phyloP scores from a whole-genome alignment of 352 stramenopile species.

The Pythium angustatum region DNA sequence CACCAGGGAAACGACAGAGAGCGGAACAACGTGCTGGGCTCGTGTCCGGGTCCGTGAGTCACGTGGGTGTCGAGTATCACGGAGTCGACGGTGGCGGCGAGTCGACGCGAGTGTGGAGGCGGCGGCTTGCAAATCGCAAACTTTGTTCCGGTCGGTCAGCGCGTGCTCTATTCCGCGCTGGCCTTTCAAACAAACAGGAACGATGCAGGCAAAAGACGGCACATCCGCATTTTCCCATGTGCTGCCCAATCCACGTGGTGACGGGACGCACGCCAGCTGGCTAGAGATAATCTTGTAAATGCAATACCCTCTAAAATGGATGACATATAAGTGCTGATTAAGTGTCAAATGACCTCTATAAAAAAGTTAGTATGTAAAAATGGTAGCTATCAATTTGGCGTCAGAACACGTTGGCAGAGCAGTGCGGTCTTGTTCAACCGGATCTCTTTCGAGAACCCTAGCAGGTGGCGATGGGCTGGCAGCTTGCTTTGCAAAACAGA shows the following conservation, averaged over 20 bases:
- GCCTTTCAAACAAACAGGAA: background rate
- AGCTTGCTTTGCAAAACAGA: no score
- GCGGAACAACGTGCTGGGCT: background rate
- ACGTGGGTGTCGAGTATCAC: background rate
- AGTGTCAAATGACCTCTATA: background rate
- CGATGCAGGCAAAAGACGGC: background rate
- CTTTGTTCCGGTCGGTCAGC: background rate
- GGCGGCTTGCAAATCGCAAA: background rate
- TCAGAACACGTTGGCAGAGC: background rate
- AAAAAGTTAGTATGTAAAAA: background rate
- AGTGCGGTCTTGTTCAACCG: constrained; percentile 11
- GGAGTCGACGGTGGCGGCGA: background rate
- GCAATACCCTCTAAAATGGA: background rate
- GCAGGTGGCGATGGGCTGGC: constrained; percentile 18
- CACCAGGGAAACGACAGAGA: no score
- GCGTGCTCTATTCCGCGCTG: background rate
- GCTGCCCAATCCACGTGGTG: constrained; percentile 4
- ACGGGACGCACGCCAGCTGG: constrained; percentile 7
- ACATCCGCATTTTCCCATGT: constrained; percentile 10
- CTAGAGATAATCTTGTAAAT: background rate
- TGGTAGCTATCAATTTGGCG: background rate
- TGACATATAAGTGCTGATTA: background rate
- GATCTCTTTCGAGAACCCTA: constrained; percentile 27
- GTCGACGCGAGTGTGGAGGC: background rate
- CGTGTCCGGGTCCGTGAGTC: background rate